These are phyloP conservation scores for Xylariaceae sp. DNA, from an alignment of 2,329 filamentous ascomycete genomes.

Conservation along the genomic window DNA sequence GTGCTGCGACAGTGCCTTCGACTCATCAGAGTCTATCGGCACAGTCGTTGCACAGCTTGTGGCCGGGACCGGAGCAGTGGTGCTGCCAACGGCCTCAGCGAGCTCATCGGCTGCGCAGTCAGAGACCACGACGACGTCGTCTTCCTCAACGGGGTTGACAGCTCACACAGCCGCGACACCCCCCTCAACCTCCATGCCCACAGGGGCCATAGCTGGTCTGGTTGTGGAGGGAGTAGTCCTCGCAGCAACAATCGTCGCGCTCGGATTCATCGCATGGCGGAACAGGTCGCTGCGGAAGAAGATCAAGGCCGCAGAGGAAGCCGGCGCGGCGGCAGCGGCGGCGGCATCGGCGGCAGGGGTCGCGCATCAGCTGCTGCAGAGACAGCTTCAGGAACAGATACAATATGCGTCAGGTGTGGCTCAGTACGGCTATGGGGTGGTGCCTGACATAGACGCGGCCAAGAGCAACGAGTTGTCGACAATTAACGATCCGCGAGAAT, in stretches of 20 bases:
- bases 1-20: background rate
- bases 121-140: background rate
- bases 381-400: background rate
- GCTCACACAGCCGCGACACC: slow-evolving; percentile 1
- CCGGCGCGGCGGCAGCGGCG: slow-evolving; percentile 1
- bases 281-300: slow-evolving; percentile 6
- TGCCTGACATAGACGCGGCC: background rate
- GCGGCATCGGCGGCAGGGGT: background rate
- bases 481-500: background rate
- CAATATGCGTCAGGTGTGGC: background rate
- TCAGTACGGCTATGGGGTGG: background rate
- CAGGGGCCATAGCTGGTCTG: slow-evolving; percentile 9
- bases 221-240: slow-evolving; percentile 9
- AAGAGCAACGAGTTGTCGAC: background rate
- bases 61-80: slow-evolving; percentile 8
- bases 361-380: background rate
- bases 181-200: slow-evolving; percentile 2
- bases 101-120: background rate
- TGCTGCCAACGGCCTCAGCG: background rate
- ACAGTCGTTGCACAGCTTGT: slow-evolving; percentile 12
- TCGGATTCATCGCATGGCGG: slow-evolving; percentile 9
- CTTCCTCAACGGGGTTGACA: no score
- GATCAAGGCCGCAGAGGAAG: slow-evolving; percentile 6
- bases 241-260: slow-evolving; percentile 2
- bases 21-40: slow-evolving; percentile 4